Base-by-base conservation (phyloP, 345 rosid genomes). In the Ricinus communis region DNA sequence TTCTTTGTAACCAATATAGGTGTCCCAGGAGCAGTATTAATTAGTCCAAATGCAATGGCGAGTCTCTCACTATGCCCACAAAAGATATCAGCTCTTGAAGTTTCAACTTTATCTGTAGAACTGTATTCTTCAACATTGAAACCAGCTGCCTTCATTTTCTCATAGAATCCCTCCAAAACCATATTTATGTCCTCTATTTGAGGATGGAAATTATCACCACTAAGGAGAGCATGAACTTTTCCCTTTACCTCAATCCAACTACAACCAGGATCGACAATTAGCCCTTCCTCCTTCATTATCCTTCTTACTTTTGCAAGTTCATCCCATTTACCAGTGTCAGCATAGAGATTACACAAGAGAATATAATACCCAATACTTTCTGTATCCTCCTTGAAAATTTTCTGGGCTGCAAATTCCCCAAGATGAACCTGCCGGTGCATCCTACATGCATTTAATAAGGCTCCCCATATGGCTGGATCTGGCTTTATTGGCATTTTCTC, bases 211-310 rank as follows among this genome's bases (percentile, higher is more conserved):
- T 53, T 69, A n/a, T 78, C 77, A 5, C 57, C 63, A 50, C 74
- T 78, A 38, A 78, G 77, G 50, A 78, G 69, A 73, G 81, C 81
- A 45, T 78, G 77, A 73, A 73, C 71, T 50, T 73, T 78, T 47
- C 81, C 81, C 71, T 73, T 78, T 41, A 59, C 71, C 63, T 77
- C 77, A 24, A 78, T 74, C 77, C 81, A 78, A 65, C 81, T 78
- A 65, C 77, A 78, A 2, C 81, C 81, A 8, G 81, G 77, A 69
- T 78, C 77, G 57, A 69, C 71, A 65, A 73, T 73, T 59, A 78
- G 70, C 61, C 81, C 81, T 78, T 73, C 74, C 61, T 64, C 71
- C 58, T 69, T 78, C 81, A 78, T 78, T 40, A 50, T 78, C 30
- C 56, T 69, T 59, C 77, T 73, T 21, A 78, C 74, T 41, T 78